Evolutionary conservation across 768 basidiomycete genomes (phyloP), one percentile per base, ranked within the genome.

Genomic region (Terana coerulea): DNA sequence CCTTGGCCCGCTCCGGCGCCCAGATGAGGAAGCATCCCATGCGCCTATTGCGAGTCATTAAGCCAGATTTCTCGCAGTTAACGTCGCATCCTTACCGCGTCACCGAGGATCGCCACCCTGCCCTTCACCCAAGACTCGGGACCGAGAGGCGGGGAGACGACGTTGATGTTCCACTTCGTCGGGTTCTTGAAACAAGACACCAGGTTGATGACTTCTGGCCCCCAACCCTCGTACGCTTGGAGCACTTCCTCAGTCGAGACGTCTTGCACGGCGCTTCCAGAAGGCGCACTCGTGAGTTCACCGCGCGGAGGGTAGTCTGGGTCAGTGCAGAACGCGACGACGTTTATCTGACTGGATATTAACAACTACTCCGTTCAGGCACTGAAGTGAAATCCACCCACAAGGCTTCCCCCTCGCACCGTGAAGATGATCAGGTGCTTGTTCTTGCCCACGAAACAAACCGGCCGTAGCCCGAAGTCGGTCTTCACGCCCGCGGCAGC

Each of bases 1-100:
- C 78, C 81, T 64, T 83, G 81, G 8, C 81, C 78, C 9, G 77
- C 78, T 2, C 81, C 81, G 0, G 79, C 74, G 1, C 79, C 80
- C 9, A 83, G 65, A 63, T 82, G 79, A 0, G 83, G 80, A 26
- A 73, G 58, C 81, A 82, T 82, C 0, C 67, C 79, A 58, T 83
- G 81, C 7, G 81, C 81, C 50, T 57, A n/a, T 19, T 2, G 1
- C 35, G 19, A 30, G 14, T 14, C 37, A 34, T 37, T 48, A 29
- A n/a, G 43, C 12, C 12, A 5, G 3, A 14, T 11, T n/a, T 25
- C 3, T 40, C 5, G 15, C n/a, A 30, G 8, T 1, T 4, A 17
- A 15, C 14, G 26, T 8, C 3, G 9, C 3, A 11, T n/a, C n/a
- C 43, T 45, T 24, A 69, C 61, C n/a, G 81, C 75, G 60, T 83